Evolutionary conservation across 192 early-diverging fungal species (phyloP), one percentile per base, ranked within the genome.

Genomic region (Coemansia sp.): DNA sequence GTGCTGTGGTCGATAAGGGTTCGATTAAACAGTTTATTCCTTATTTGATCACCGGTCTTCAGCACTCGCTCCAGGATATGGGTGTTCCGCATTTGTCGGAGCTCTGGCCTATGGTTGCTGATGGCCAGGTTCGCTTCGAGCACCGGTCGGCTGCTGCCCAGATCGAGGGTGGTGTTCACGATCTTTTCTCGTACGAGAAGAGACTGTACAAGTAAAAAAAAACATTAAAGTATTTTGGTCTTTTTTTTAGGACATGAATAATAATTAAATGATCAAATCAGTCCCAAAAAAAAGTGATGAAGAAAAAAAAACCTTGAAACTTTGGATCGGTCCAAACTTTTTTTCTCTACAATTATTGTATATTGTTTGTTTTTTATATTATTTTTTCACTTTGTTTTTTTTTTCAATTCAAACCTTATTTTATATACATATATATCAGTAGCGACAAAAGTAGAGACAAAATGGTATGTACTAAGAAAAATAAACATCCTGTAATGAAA

Each of bases 11-110:
- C 40, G 97, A 99, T 80, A 96, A 96, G 88, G 97, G 97, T 32
- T 91, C 87, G 34, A 91, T 96, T 63, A 91, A 93, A 85, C 94
- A 92, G 83, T 99, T 95, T 68, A 71, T 96, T 14, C 90, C 89
- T 11, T 99, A 99, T 78, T 80, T 99, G 31, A 87, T 88, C 51
- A 91, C 94, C 40, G 97, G 97, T 64, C 87, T 99, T 54, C 95
- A 99, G 85, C 97, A 99, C 75, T 91, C 90, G 62, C 85, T 99
- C 22, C 97, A 99, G 85, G 97, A 99, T 83, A 96, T 99, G 86
- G 97, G 97, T 51, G 87, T 88, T 25, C 81, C 72, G 14, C 86
- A 77, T 55, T 64, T 97, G 60, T 66, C 81, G 28, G 76, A 87
- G 56, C 86, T 99, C 60, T 86, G 87, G 84, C 77, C 84, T 2